A percentile compares a stretch with the other conserved stretches of the same genome.
Conservation (phyloP, 345 rosid genomes). For the Passiflora organensis region DNA sequence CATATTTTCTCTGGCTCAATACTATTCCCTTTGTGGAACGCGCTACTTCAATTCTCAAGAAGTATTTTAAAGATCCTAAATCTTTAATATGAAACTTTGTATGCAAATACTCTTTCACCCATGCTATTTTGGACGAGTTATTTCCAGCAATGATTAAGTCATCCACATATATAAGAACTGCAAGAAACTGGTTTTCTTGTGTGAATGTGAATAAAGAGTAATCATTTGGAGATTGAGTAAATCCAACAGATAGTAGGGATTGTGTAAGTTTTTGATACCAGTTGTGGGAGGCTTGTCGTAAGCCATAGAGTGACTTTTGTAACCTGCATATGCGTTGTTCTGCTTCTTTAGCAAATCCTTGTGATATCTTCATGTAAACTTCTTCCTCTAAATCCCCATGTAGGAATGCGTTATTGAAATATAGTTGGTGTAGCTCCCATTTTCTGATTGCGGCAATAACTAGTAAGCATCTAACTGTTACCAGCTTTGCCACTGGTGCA, state of each 20-base stretch:
- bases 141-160: not conserved
- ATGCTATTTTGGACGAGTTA: not conserved
- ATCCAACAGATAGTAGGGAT: not conserved
- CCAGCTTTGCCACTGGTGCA: not conserved
- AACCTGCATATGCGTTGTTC: not conserved
- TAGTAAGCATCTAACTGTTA: not conserved
- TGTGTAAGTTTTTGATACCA: not conserved
- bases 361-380: not conserved
- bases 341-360: constrained; percentile 2
- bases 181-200: not conserved
- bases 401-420: not conserved
- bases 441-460: not conserved
- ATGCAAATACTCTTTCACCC: not conserved
- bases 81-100: constrained; percentile 1
- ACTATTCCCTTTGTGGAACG: not conserved
- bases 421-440: not conserved
- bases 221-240: not conserved
- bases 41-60: not conserved
- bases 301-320: not conserved
- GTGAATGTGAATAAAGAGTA: not conserved
- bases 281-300: not conserved
- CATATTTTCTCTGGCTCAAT: not conserved
- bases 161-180: not conserved
- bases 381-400: not conserved
- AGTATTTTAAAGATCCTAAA: not conserved